Evolutionary conservation across 208 protist genomes (phyloP).

Genomic region (Strigomonas culicis): DNA sequence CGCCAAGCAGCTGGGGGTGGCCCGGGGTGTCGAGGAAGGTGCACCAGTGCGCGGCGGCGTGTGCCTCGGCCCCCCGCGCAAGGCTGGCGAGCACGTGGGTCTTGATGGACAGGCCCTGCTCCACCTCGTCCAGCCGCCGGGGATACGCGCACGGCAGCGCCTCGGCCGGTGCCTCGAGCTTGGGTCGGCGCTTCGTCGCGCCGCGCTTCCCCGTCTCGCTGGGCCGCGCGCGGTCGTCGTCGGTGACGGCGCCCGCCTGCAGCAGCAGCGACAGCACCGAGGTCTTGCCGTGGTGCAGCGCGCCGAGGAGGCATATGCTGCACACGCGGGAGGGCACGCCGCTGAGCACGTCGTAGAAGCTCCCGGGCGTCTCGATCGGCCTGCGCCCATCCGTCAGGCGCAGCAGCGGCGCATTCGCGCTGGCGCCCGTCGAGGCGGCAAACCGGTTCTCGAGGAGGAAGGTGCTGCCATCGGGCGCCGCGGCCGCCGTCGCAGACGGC

Average conservation of each 20-base stretch:
- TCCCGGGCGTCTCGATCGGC: slow-evolving; percentile 11
- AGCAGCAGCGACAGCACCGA: slow-evolving; percentile 89
- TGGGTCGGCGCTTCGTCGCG: background rate
- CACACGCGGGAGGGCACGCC: slow-evolving; percentile 79
- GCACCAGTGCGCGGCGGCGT: slow-evolving; percentile 74
- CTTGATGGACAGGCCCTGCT: slow-evolving; percentile 64
- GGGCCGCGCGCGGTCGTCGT: background rate
- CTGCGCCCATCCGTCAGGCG: slow-evolving; percentile 14
- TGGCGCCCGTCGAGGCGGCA: background rate
- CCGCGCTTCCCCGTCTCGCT: background rate
- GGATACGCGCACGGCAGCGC: slow-evolving; percentile 19
- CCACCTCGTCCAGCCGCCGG: slow-evolving; percentile 55
- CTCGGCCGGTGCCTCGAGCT: background rate
- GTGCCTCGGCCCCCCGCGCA: slow-evolving; percentile 32
- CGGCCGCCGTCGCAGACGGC: background rate
- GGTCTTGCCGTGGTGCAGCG: slow-evolving; percentile 98
- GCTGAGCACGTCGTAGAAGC: slow-evolving; percentile 44
- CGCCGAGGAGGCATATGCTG: slow-evolving; percentile 94
- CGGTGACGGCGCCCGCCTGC: background rate
- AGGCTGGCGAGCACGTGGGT: slow-evolving; percentile 59
- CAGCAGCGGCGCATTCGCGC: slow-evolving; percentile 18
- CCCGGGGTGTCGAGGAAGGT: slow-evolving; percentile 99
- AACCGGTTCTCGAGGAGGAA: slow-evolving; percentile 41
- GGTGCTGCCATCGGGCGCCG: slow-evolving; percentile 10
- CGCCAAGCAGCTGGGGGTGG: slow-evolving; percentile 97